Conservation (phyloP, 1,284 basidiomycete species). For the Cutaneotrichosporon sp. region DNA sequence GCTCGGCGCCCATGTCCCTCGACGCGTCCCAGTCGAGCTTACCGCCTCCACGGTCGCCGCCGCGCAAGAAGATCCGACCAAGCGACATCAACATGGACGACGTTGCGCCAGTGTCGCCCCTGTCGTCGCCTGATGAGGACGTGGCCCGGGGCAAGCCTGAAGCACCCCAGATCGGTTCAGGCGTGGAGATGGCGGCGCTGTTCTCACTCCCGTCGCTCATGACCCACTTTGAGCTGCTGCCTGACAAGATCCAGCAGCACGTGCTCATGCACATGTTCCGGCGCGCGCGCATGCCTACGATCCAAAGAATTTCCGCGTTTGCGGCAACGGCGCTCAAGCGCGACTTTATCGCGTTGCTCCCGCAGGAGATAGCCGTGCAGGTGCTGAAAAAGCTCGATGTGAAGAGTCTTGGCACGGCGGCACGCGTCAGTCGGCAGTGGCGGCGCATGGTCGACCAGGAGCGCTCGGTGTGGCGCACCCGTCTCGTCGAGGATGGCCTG, state of each 20-base stretch:
- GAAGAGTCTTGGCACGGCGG: constrained; percentile 29
- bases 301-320: constrained; percentile 42
- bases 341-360: constrained; percentile 43
- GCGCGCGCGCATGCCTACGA: constrained; percentile 43
- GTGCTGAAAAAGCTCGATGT: constrained; percentile 40
- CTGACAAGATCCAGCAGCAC: constrained; percentile 47
- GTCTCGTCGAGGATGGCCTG: constrained; percentile 37
- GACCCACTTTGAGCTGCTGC: constrained; percentile 41
- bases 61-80: constrained; percentile 39
- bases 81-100: constrained; percentile 8
- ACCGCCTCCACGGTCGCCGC: constrained; percentile 23
- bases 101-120: constrained; percentile 21
- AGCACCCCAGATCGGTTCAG: constrained; percentile 27
- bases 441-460: constrained; percentile 41
- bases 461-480: constrained; percentile 38
- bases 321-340: constrained; percentile 40
- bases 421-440: constrained; percentile 42
- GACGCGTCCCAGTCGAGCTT: neutral
- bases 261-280: constrained; percentile 47
- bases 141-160: neutral
- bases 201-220: constrained; percentile 42
- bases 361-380: constrained; percentile 44
- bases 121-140: constrained; percentile 36
- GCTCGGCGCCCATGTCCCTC: neutral
- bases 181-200: constrained; percentile 40